Evolutionary conservation across 192 early-diverging fungal species (phyloP), one percentile per base, ranked within the genome.

Genomic region (Coemansia brasiliensis): DNA sequence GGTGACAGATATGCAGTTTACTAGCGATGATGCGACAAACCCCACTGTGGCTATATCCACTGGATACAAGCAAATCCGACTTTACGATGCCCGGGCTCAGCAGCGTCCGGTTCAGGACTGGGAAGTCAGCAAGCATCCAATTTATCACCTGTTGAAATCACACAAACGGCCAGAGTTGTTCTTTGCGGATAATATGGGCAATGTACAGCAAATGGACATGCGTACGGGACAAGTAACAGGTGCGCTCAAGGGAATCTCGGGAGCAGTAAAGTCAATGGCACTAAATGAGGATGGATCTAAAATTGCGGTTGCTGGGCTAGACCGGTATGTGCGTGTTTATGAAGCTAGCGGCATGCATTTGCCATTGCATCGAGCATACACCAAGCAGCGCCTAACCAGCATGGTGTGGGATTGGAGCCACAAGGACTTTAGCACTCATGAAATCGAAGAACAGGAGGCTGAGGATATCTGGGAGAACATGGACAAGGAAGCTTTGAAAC

Each of bases 1-100:
- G 89, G 85, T 94, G 50, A 93, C 90, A 1, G 88, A 94, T 63
- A 56, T 95, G 25, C 80, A 84, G 67, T 96, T 90, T 63, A 42
- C 89, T 25, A 76, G 55, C 65, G 80, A 82, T 48, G 48, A 72
- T 48, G 59, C 69, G 3, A 24, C 54, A n/a, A 54, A 12, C 7
- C 75, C 69, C 21, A 51, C 55, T 17, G 46, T 97, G 24, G 87
- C 84, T 17, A 82, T 86, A 17, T 84, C 83, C 8, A 92, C 94
- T 0, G 84, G 87, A 42, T 67, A 88, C 65, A 74, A 83, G 53
- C 87, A 90, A 77, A 88, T 94, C 57, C 83, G 94, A 42, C 66
- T 93, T n/a, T 97, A 97, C 69, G 89, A 97, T 62, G 83, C 81
- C 3, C 86, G 80, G 63, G 72, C 70, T 7, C 82, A 82, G 8